Base-by-base conservation (phyloP, 768 basidiomycete species). In the Cystobasidium tubakii region DNA sequence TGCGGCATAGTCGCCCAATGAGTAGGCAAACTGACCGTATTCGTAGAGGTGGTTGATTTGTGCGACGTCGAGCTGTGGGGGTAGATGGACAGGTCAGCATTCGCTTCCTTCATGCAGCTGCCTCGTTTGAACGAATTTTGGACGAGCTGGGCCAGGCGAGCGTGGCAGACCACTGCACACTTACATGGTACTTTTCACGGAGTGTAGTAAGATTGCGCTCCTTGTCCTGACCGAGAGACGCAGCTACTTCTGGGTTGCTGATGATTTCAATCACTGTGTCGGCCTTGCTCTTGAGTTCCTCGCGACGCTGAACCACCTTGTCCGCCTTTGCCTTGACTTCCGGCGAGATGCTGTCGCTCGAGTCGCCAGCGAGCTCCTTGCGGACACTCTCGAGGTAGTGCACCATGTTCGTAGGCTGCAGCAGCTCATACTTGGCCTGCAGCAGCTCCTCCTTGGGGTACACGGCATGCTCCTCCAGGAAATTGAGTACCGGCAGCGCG, bases 21-120 rank as follows among this genome's bases (percentile, higher is more conserved):
- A 91, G 83, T 92, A 99, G 83, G 96, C 94, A 84, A 94, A 98
- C 80, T 97, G 90, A 67, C 96, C 96, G 83, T 95, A 97, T 83
- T 93, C 92, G 85, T 99, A 98, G 10, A 99, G 84, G 0, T 91
- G 90, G 53, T 88, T 90, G 80, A 98, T 96, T 87, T 96, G 91
- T 74, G 95, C 93, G 74, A 93, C 84, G 19, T 90, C 92, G 73
- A 99, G 87, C 95, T 98, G 81, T 0, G 74, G 15, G 34, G 36
- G 62, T 63, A 4, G 21, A 54, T n/a, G 64, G 36, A 34, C 21
- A n/a, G 53, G 27, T n/a, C 21, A 54, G 19, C 29, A 15, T 29
- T 23, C 2, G 54, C 39, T 39, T 21, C 15, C 63, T 19, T 23
- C 21, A 1, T 39, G 9, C 4, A 13, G 10, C 4, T 12, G 66